Percentiles rank a stretch among this genome's conserved stretches.
Evolutionary conservation across 1,284 basidiomycete species (phyloP).

Genomic region (Rhodotorula sp.): DNA sequence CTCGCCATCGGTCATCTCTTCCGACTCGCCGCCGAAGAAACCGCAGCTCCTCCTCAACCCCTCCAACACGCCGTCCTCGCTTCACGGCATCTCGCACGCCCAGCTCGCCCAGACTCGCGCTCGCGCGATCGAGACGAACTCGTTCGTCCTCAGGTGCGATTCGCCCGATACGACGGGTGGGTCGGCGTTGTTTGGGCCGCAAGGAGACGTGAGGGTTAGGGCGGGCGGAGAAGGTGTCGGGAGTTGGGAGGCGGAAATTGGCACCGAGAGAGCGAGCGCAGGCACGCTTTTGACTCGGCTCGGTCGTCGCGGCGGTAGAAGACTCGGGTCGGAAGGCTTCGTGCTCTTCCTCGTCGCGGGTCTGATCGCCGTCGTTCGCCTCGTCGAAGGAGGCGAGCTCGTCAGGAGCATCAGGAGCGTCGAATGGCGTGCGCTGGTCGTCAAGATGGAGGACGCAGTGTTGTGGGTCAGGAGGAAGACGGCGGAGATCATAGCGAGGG

Average conservation of each 20-base stretch:
- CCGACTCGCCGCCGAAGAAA: neutral
- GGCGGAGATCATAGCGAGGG: neutral
- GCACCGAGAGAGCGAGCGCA: neutral
- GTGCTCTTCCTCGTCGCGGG: neutral
- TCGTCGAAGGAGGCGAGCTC: neutral
- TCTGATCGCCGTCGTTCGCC: neutral
- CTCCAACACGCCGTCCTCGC: slow-evolving; percentile 1
- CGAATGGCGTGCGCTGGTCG: neutral
- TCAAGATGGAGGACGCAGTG: too few relatives aligned
- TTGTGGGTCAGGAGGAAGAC: neutral
- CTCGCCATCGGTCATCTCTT: neutral
- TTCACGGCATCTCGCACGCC: neutral
- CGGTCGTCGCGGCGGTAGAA: neutral
- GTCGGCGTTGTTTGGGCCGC: slow-evolving; percentile 2
- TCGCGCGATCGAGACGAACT: slow-evolving; percentile 16
- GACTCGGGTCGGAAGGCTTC: neutral
- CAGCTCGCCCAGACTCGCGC: slow-evolving; percentile 11
- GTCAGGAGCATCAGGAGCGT: neutral
- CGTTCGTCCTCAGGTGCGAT: slow-evolving; percentile 30
- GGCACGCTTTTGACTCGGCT: neutral
- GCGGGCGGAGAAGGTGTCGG: slow-evolving; percentile 50
- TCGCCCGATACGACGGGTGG: neutral
- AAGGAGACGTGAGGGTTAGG: slow-evolving; percentile 4
- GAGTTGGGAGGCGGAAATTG: slow-evolving; percentile 10
- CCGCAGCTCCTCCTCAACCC: slow-evolving; percentile 26